Conservation (phyloP, 148 eudicot species). For the Limonium bicolor region DNA sequence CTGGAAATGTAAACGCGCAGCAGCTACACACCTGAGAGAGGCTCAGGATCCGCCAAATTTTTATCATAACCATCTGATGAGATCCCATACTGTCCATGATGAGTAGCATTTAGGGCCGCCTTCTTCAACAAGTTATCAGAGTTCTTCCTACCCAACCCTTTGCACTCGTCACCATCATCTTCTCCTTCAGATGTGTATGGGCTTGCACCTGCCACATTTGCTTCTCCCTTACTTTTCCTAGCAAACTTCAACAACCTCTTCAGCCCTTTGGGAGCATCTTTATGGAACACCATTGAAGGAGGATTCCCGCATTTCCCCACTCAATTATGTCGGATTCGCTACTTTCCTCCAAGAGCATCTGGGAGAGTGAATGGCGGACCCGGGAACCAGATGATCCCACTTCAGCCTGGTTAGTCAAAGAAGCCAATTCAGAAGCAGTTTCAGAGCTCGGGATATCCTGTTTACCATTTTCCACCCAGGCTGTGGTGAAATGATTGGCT, state of each 20-base stretch:
- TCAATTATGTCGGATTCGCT: constrained; percentile 64
- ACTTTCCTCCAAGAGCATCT: constrained; percentile 85
- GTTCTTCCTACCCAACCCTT: constrained; percentile 30
- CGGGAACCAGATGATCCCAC: constrained; percentile 39
- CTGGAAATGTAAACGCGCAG: no score
- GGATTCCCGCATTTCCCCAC: constrained; percentile 96
- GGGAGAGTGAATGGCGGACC: constrained; percentile 84
- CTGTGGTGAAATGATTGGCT: constrained; percentile 54
- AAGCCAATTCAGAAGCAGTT: constrained; percentile 13
- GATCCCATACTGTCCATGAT: constrained; percentile 37
- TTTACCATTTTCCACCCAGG: constrained; percentile 74
- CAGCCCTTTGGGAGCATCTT: constrained; percentile 92
- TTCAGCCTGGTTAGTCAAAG: constrained; percentile 18
- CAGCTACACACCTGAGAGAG: constrained; percentile 34
- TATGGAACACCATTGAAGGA: constrained; percentile 69
- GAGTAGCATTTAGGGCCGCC: constrained; percentile 49
- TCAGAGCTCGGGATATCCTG: constrained; percentile 23
- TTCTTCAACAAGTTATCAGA: constrained; percentile 45
- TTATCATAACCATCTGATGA: constrained; percentile 15
- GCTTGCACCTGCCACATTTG: constrained; percentile 50
- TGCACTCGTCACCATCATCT: constrained; percentile 67
- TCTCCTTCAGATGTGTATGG: constrained; percentile 84
- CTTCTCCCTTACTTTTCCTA: constrained; percentile 61
- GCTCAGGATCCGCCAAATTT: constrained; percentile 27
- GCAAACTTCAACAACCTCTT: constrained; percentile 91